Base-by-base conservation (phyloP, 2,329 filamentous ascomycete genomes). In the Fusarium sp. region DNA sequence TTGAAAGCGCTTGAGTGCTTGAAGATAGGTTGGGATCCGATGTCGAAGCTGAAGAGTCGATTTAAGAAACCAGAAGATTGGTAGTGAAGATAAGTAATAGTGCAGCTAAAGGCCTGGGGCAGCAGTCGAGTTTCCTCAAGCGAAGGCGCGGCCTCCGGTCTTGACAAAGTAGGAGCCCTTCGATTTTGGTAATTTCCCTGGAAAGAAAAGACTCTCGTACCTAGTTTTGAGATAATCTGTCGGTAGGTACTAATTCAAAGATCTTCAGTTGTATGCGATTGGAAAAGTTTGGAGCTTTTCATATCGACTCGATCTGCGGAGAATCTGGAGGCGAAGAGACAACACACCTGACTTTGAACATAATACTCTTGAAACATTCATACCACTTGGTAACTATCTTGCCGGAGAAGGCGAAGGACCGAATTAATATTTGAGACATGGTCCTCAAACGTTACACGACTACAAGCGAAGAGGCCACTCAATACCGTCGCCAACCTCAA, bases 391-490 rank as follows among this genome's bases (percentile, higher is more conserved):
- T 64, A 63, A 67, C 64, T 71, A 49, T 60, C 67, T 70, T 63
- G 66, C 61, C 67, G 53, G 61, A 62, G 61, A 62, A 76, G 74
- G 73, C 62, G 61, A 71, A 69, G 65, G 66, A 72, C 72, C 60
- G 75, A 76, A 76, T 79, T 78, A 71, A 76, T 80, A 79, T 77
- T 79, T 79, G 78, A 80, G 78, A 80, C 79, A 80, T 76, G 60
- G 49, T 37, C 54, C 66, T 66, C 54, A 67, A 50, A 53, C 30
- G 77, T 80, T 70, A 73, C 77, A 80, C 77, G 43, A 68, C 64
- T 56, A 56, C 64, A 67, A 75, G 69, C 59, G 65, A 69, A 52
- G 59, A 60, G 58, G 47, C 68, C 74, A 69, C 67, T 69, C 60
- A 71, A 60, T 67, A 77, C 46, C 35, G 52, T 60, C 46, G 69